A percentile compares a stretch with the other conserved stretches of the same genome.
These are phyloP conservation scores for Fraxinus angustifolia DNA, from an alignment of 305 asterid genomes.

Conservation along the genomic window DNA sequence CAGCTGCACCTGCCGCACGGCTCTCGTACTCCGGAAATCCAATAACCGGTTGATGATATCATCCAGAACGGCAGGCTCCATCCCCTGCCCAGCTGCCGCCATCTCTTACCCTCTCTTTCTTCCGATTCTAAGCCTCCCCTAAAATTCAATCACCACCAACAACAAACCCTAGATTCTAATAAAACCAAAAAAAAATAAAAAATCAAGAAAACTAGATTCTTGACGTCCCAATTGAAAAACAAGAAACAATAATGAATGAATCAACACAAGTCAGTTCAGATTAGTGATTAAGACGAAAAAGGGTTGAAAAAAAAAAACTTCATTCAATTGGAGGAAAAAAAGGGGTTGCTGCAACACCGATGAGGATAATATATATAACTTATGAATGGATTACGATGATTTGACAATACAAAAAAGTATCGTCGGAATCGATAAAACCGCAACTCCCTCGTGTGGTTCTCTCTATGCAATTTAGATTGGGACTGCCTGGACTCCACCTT, in stretches of 20 bases:
- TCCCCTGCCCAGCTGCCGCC: background rate
- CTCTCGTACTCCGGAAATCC: background rate
- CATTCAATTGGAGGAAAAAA: background rate
- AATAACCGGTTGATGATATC: background rate
- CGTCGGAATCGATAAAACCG: background rate
- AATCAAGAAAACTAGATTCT: background rate
- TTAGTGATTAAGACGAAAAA: background rate
- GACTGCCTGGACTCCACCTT: background rate
- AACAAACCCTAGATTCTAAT: background rate
- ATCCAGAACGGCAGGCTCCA: background rate
- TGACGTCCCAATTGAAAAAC: background rate
- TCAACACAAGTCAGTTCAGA: background rate
- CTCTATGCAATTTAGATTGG: background rate
- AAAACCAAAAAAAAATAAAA: background rate
- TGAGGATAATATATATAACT: background rate
- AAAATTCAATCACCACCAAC: background rate
- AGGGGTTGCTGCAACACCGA: background rate
- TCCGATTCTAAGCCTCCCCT: background rate
- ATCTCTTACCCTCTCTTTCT: background rate
- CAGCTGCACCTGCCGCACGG: background rate
- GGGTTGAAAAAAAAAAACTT: background rate
- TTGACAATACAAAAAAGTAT: background rate
- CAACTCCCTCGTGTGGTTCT: background rate
- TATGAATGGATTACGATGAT: background rate
- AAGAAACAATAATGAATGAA: background rate